Percentiles rank a stretch among this genome's conserved stretches.
Evolutionary conservation across 1,284 basidiomycete species (phyloP).

Genomic region (Mycena sp.): DNA sequence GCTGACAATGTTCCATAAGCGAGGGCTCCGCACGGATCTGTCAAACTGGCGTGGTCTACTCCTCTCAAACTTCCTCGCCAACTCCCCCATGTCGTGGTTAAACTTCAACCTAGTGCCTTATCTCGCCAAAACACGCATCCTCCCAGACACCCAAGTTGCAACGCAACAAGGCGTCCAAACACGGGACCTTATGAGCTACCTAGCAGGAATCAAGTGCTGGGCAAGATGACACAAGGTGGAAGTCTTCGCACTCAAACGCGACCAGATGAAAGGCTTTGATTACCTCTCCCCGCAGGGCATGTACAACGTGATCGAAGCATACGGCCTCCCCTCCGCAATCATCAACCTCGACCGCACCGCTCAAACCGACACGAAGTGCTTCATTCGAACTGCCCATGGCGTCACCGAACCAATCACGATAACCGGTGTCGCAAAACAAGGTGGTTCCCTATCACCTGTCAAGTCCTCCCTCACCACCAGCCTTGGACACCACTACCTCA

Average conservation of each 20-base stretch:
- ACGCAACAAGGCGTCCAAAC: slow-evolving; percentile 33
- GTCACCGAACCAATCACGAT: slow-evolving; percentile 35
- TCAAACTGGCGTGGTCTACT: no score
- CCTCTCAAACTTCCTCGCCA: slow-evolving; percentile 33
- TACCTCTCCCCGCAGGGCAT: slow-evolving; percentile 41
- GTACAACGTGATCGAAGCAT: slow-evolving; percentile 44
- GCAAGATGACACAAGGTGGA: slow-evolving; percentile 8
- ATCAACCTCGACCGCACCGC: slow-evolving; percentile 40
- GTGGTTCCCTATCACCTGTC: slow-evolving; percentile 40
- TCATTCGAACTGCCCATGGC: slow-evolving; percentile 38
- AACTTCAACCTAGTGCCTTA: slow-evolving; percentile 27
- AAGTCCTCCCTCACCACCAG: slow-evolving; percentile 44
- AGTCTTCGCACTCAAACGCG: slow-evolving; percentile 7
- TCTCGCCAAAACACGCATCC: slow-evolving; percentile 13
- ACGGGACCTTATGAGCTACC: slow-evolving; percentile 23
- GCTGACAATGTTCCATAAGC: no score
- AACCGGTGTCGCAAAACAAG: slow-evolving; percentile 41
- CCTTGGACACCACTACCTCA: slow-evolving; percentile 38
- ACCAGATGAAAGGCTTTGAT: slow-evolving; percentile 46
- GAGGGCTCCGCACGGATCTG: no score
- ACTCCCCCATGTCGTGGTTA: slow-evolving; percentile 30
- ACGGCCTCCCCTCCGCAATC: slow-evolving; percentile 40
- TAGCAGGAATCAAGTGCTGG: slow-evolving; percentile 27
- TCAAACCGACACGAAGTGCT: no score
- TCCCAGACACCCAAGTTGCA: no score